Percentiles rank a stretch among this genome's conserved stretches.
Conservation (phyloP, 73 alveolate genomes). For the Paramecium sonneborni region DNA sequence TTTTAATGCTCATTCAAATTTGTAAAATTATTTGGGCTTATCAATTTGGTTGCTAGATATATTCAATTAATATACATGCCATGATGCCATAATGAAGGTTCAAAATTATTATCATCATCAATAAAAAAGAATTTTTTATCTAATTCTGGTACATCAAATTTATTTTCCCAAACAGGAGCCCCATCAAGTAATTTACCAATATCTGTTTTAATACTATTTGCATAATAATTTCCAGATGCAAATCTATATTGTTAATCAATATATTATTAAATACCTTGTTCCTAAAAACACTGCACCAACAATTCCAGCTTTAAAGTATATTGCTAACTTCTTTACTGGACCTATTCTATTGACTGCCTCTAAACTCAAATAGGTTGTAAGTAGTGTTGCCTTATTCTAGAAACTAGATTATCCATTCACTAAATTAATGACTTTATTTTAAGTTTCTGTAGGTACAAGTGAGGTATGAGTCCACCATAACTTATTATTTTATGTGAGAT, state of each 20-base stretch:
- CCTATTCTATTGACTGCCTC: slow-evolving; percentile 64
- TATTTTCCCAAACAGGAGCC: slow-evolving; percentile 64
- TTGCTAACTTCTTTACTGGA: slow-evolving; percentile 39
- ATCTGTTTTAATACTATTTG: neutral
- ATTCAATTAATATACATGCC: slow-evolving; percentile 8
- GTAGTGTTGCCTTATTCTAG: slow-evolving; percentile 42
- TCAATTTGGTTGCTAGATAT: neutral
- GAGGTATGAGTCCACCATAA: slow-evolving; percentile 64
- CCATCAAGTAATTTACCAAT: slow-evolving; percentile 51
- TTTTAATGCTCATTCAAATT: slow-evolving; percentile 28
- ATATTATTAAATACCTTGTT: neutral
- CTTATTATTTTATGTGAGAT: slow-evolving; percentile 42
- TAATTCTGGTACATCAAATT: slow-evolving; percentile 64
- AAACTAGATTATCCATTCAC: slow-evolving; percentile 25
- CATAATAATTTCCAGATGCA: neutral
- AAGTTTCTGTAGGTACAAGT: slow-evolving; percentile 49
- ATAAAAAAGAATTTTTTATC: slow-evolving; percentile 62
- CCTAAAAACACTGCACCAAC: slow-evolving; percentile 52
- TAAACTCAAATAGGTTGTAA: slow-evolving; percentile 40
- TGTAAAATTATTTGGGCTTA: slow-evolving; percentile 29
- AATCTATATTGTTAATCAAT: neutral
- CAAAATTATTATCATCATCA: slow-evolving; percentile 65
- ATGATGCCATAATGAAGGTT: slow-evolving; percentile 65
- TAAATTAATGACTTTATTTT: slow-evolving; percentile 20
- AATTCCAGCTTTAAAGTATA: slow-evolving; percentile 64